Evolutionary conservation across 768 basidiomycete species (phyloP).

Genomic region (Xanthoconium purpureum): DNA sequence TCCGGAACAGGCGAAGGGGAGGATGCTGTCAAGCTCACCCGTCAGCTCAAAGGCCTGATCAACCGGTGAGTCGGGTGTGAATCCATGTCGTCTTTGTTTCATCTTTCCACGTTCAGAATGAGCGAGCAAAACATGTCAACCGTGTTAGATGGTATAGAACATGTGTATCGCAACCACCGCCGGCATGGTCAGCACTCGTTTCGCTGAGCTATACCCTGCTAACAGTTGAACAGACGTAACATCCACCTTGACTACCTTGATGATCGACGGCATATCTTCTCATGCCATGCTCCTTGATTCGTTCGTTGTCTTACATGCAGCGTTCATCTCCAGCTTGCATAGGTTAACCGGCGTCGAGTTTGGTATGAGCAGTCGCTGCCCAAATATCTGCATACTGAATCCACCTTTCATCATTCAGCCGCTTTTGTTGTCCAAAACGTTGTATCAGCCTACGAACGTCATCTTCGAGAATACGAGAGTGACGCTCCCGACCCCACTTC

Average conservation of each 20-base stretch:
- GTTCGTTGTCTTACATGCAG: conserved; percentile 85
- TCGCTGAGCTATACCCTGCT: conserved; percentile 3
- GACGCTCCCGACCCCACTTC: conserved; percentile 10
- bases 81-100: neutral
- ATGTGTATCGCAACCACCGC: conserved; percentile 69
- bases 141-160: conserved; percentile 72
- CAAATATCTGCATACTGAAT: neutral
- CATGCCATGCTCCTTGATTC: conserved; percentile 83
- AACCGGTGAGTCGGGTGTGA: conserved; percentile 57
- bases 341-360: conserved; percentile 84
- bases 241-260: conserved; percentile 67
- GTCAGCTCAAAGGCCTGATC: conserved; percentile 81
- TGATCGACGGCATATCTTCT: conserved; percentile 75
- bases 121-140: conserved; percentile 84
- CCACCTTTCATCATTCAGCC: conserved; percentile 40
- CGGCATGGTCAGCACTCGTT: conserved; percentile 60
- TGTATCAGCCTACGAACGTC: conserved; percentile 62
- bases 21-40: conserved; percentile 54
- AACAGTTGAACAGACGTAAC: conserved; percentile 63
- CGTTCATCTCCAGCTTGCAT: conserved; percentile 77
- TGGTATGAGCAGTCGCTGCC: conserved; percentile 49
- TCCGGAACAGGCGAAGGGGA: conserved; percentile 39
- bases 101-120: conserved; percentile 50
- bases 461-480: conserved; percentile 40
- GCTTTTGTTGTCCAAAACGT: conserved; percentile 79